Percentiles rank a stretch among this genome's conserved stretches.
phyloP scores from a whole-genome alignment of 1,284 basidiomycete species.

The Leccinum subfulvum region DNA sequence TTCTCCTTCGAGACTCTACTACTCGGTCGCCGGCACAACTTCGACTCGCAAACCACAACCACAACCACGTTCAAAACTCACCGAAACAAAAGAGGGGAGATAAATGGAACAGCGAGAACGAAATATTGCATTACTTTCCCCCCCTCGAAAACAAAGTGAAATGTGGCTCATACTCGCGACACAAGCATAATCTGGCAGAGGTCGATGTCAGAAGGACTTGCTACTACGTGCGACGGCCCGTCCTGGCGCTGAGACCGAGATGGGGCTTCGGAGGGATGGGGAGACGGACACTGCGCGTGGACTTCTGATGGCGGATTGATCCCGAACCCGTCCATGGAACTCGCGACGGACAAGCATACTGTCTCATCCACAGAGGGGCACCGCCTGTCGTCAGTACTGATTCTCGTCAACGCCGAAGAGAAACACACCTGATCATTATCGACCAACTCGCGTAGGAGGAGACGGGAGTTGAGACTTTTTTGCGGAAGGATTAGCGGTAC shows the following conservation, averaged over 20 bases:
- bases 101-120: not conserved
- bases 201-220: conserved; percentile 5
- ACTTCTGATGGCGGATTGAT: conserved; percentile 11
- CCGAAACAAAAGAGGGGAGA: not conserved
- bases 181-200: conserved; percentile 17
- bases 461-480: conserved; percentile 34
- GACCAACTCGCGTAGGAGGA: conserved; percentile 29
- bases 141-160: not conserved
- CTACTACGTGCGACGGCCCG: not conserved
- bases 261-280: not conserved
- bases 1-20: not conserved
- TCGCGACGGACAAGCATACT: conserved; percentile 26
- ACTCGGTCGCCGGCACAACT: not conserved
- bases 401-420: not conserved
- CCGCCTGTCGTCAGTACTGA: not conserved
- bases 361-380: not conserved
- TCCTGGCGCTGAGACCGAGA: conserved; percentile 1
- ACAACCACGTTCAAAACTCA: not conserved
- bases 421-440: conserved; percentile 27
- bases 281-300: conserved; percentile 12
- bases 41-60: not conserved
- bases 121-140: not conserved
- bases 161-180: conserved; percentile 14
- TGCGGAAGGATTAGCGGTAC: not conserved
- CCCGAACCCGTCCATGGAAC: conserved; percentile 24